Percentiles rank a stretch among this genome's conserved stretches.
phyloP scores from a whole-genome alignment of 73 alveolate genomes.

The Symbiodinium pilosum region DNA sequence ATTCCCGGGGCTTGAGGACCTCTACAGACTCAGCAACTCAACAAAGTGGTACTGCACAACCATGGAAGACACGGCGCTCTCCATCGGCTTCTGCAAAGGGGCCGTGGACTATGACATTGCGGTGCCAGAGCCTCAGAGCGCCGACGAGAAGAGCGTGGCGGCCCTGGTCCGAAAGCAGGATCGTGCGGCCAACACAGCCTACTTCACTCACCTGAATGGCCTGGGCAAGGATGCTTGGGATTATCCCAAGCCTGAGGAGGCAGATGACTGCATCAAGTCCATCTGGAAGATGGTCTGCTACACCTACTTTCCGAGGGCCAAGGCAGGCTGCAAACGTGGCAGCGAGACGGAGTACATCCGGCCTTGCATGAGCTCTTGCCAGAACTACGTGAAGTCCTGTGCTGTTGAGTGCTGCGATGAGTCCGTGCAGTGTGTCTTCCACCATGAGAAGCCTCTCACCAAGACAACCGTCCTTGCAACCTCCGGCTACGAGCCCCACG shows the following conservation, averaged over 20 bases:
- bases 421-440: conserved; percentile 93
- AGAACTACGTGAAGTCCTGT: conserved; percentile 87
- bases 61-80: conserved; percentile 91
- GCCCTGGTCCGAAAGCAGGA: conserved; percentile 94
- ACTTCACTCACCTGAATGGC: conserved; percentile 68
- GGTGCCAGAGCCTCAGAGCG: conserved; percentile 73
- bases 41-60: conserved; percentile 85
- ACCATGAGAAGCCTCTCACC: conserved; percentile 59
- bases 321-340: conserved; percentile 76
- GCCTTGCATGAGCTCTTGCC: conserved; percentile 85
- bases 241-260: conserved; percentile 39
- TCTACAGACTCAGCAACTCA: conserved; percentile 37
- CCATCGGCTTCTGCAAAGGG: conserved; percentile 79
- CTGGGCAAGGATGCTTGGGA: conserved; percentile 93
- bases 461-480: conserved; percentile 87
- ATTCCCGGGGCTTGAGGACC: conserved; percentile 86
- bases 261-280: conserved; percentile 73
- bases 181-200: conserved; percentile 89
- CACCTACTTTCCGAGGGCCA: conserved; percentile 80
- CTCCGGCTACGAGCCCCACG: conserved; percentile 74
- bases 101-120: conserved; percentile 81
- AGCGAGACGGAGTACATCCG: conserved; percentile 59
- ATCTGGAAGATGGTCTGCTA: conserved; percentile 92
- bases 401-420: conserved; percentile 94
- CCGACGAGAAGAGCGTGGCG: conserved; percentile 57